Evolutionary conservation across 2,329 filamentous ascomycete genomes (phyloP).

Genomic region (Fusarium torulosum): DNA sequence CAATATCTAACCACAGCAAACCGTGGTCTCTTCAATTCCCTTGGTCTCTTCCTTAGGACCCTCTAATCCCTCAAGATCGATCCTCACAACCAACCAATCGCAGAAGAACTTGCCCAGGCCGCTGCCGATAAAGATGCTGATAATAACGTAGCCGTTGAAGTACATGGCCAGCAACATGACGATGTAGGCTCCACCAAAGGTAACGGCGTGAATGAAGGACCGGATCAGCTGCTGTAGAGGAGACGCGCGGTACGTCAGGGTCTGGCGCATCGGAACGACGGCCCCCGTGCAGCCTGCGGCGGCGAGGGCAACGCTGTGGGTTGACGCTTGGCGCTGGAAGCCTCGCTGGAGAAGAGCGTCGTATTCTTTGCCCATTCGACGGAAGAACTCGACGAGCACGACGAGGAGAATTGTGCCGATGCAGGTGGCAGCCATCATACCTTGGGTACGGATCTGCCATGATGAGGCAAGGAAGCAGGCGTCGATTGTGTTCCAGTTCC

Average conservation of each 20-base stretch:
- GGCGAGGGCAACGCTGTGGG: constrained; percentile 42
- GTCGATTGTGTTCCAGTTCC: constrained; percentile 82
- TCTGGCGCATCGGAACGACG: constrained; percentile 41
- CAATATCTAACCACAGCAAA: constrained; percentile 58
- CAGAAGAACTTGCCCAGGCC: constrained; percentile 66
- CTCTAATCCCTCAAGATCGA: constrained; percentile 52
- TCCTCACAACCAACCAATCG: constrained; percentile 63
- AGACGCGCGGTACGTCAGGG: constrained; percentile 64
- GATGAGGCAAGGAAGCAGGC: constrained; percentile 76
- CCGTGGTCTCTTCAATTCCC: constrained; percentile 60
- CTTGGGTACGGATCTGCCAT: constrained; percentile 78
- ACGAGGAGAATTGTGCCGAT: constrained; percentile 81
- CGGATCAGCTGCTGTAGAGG: constrained; percentile 74
- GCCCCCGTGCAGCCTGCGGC: constrained; percentile 40
- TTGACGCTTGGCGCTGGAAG: constrained; percentile 53
- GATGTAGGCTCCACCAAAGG: constrained; percentile 81
- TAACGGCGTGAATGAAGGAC: constrained; percentile 74
- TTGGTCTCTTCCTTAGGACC: constrained; percentile 42
- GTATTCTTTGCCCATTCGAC: constrained; percentile 78
- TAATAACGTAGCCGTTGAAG: constrained; percentile 79
- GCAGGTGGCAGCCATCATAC: constrained; percentile 83
- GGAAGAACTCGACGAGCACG: constrained; percentile 77
- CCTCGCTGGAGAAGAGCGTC: constrained; percentile 73
- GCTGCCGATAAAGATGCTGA: constrained; percentile 75
- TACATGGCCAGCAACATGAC: constrained; percentile 77